A percentile compares a stretch with the other conserved stretches of the same genome.
phyloP scores from a whole-genome alignment of 2,329 filamentous ascomycete species.

The Mycocentrospora acerina region DNA sequence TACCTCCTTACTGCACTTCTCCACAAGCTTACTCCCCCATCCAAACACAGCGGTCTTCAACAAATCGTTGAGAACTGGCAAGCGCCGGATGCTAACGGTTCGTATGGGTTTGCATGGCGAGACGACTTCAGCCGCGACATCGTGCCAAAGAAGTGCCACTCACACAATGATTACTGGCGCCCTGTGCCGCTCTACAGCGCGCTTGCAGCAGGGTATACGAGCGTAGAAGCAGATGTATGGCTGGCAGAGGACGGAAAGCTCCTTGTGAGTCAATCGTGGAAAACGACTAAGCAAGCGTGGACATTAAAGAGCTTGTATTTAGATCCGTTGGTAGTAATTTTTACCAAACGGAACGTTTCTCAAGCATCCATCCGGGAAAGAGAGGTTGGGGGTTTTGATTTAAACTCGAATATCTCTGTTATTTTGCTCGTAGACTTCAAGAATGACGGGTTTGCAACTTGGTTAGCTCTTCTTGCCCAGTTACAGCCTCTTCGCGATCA shows the following conservation, averaged over 20 bases:
- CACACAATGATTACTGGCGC: slow-evolving; percentile 50
- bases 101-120: slow-evolving; percentile 30
- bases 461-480: slow-evolving; percentile 55
- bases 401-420: slow-evolving; percentile 46
- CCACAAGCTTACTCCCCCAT: slow-evolving; percentile 20
- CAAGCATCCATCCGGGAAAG: slow-evolving; percentile 19
- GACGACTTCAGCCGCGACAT: slow-evolving; percentile 44
- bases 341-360: slow-evolving; percentile 30
- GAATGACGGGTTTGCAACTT: slow-evolving; percentile 55
- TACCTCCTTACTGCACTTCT: slow-evolving; percentile 23
- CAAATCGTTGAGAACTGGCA: slow-evolving; percentile 27
- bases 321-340: slow-evolving; percentile 46
- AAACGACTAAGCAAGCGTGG: slow-evolving; percentile 15
- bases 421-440: slow-evolving; percentile 72
- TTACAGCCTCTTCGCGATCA: slow-evolving; percentile 60
- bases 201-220: slow-evolving; percentile 40
- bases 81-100: slow-evolving; percentile 23
- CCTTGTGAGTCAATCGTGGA: slow-evolving; percentile 30
- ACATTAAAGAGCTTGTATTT: slow-evolving; percentile 33
- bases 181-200: slow-evolving; percentile 44
- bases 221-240: slow-evolving; percentile 40
- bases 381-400: slow-evolving; percentile 54
- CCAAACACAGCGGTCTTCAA: slow-evolving; percentile 22
- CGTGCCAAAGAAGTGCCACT: slow-evolving; percentile 41
- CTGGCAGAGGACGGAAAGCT: slow-evolving; percentile 25